Evolutionary conservation across 2,329 filamentous ascomycete species (phyloP).

Genomic region (Endothia cerciana): DNA sequence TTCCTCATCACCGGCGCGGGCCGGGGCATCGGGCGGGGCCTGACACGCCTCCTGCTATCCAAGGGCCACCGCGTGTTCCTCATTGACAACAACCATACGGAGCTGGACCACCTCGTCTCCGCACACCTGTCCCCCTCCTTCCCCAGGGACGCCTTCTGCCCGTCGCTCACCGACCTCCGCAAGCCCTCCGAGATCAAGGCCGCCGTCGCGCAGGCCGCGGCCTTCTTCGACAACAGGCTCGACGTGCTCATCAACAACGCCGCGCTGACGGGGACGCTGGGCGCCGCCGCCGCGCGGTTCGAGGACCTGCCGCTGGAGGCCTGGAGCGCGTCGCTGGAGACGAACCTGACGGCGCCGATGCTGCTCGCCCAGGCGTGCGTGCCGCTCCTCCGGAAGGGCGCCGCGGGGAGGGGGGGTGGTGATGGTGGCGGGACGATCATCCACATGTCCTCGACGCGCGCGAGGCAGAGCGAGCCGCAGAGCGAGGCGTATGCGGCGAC

Average conservation of each 20-base stretch:
- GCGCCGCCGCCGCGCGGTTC: conserved; percentile 38
- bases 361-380: conserved; percentile 38
- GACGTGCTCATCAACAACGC: conserved; percentile 49
- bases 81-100: conserved; percentile 42
- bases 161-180: conserved; percentile 39
- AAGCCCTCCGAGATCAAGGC: conserved; percentile 37
- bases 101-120: conserved; percentile 42
- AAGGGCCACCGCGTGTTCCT: conserved; percentile 46
- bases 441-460: conserved; percentile 54
- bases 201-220: conserved; percentile 36
- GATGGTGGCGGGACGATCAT: conserved; percentile 43
- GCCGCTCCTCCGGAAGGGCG: conserved; percentile 31
- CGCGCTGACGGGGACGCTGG: conserved; percentile 42
- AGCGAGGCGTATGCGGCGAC: conserved; percentile 54
- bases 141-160: conserved; percentile 31
- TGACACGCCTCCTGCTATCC: conserved; percentile 51
- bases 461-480: conserved; percentile 51
- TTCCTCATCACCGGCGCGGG: conserved; percentile 65
- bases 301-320: conserved; percentile 41
- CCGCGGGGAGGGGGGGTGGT: conserved; percentile 15
- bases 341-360: conserved; percentile 43
- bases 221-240: conserved; percentile 41
- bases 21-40: conserved; percentile 68
- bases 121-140: conserved; percentile 31
- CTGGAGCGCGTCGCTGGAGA: conserved; percentile 42